These are phyloP conservation scores for Didymella glomerata DNA, from an alignment of 2,329 filamentous ascomycete species.

Conservation along the genomic window DNA sequence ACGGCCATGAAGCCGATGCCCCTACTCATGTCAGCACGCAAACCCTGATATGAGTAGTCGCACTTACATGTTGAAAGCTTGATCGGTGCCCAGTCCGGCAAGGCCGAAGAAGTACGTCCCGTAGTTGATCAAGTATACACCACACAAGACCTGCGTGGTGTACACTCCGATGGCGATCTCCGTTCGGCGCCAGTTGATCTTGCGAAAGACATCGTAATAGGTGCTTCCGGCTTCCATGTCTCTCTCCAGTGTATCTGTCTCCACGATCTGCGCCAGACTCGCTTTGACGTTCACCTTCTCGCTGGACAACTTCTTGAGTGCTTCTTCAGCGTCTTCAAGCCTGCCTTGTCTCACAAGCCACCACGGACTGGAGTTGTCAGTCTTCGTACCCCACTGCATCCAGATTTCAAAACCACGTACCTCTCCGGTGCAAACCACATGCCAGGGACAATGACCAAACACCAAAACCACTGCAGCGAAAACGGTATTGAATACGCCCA, in stretches of 20 bases:
- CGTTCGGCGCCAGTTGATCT: constrained; percentile 77
- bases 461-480: constrained; percentile 77
- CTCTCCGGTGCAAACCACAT: constrained; percentile 71
- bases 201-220: constrained; percentile 70
- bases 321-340: constrained; percentile 68
- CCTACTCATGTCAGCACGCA: background rate
- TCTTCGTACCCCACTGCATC: background rate
- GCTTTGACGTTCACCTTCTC: constrained; percentile 52
- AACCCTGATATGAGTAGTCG: background rate
- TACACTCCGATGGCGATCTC: constrained; percentile 65
- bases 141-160: constrained; percentile 54
- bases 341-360: constrained; percentile 73
- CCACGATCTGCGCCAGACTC: constrained; percentile 71
- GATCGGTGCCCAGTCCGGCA: constrained; percentile 50
- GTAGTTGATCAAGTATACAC: constrained; percentile 53
- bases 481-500: constrained; percentile 72
- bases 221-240: constrained; percentile 23
- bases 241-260: constrained; percentile 67
- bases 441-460: constrained; percentile 67
- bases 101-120: constrained; percentile 55
- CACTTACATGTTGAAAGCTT: constrained; percentile 48
- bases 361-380: constrained; percentile 60
- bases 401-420: background rate
- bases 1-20: constrained; percentile 64
- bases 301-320: constrained; percentile 66